A percentile compares a stretch with the other conserved stretches of the same genome.
Conservation (phyloP, 257 asterid species). For the Capsicum baccatum region DNA sequence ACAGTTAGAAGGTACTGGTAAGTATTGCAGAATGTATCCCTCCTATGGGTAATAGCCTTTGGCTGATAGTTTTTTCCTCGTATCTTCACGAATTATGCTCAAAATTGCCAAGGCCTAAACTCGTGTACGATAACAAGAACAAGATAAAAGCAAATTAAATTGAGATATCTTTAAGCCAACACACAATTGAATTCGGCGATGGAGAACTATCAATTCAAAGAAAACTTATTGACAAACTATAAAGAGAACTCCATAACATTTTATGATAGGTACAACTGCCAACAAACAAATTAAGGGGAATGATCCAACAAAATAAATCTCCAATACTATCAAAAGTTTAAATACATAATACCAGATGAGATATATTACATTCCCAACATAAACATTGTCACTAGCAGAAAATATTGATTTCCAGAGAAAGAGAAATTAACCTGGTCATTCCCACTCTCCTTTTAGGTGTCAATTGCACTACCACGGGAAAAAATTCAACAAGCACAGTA, state of each 20-base stretch:
- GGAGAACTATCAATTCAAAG: background rate
- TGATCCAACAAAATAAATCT: background rate
- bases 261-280: background rate
- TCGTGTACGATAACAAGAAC: background rate
- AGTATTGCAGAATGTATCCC: no score
- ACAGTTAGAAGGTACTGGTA: no score
- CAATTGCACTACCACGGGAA: no score
- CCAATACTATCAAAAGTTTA: background rate
- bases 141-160: background rate
- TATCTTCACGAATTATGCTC: no score
- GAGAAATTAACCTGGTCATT: no score
- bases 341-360: background rate
- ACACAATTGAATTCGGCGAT: background rate
- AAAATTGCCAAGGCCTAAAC: no score
- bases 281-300: background rate
- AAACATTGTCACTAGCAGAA: background rate
- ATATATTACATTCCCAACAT: no score
- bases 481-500: no score
- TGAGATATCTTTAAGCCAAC: background rate
- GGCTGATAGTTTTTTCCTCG: no score
- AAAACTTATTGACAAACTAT: background rate
- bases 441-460: no score
- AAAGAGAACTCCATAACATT: background rate
- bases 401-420: no score
- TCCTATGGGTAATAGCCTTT: no score